Evolutionary conservation across 2,329 filamentous ascomycete species (phyloP).

Genomic region (Neopestalotiopsis rosae): DNA sequence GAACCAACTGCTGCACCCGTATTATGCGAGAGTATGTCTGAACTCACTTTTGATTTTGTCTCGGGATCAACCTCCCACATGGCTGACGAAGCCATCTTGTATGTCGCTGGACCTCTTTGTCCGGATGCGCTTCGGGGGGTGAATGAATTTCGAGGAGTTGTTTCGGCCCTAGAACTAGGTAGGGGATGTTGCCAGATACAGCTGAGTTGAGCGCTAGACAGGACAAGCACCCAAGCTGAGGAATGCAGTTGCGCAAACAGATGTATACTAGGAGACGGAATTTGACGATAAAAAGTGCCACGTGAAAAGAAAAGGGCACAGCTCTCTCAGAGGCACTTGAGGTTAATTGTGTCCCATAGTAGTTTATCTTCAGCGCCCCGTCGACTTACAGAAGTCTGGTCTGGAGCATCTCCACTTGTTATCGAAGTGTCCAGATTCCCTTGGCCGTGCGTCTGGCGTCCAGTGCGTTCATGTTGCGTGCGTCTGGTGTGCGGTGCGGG

Average conservation of each 20-base stretch:
- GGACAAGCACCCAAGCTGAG: neutral
- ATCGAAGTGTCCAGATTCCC: neutral
- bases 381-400: constrained; percentile 1
- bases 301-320: neutral
- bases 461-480: too few species aligned
- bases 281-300: neutral
- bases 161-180: neutral
- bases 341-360: neutral
- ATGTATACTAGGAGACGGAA: neutral
- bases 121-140: neutral
- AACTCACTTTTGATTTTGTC: constrained; percentile 85
- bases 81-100: constrained; percentile 68
- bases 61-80: constrained; percentile 99
- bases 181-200: neutral
- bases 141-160: neutral
- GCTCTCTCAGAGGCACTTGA: neutral
- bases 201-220: neutral
- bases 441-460: too few species aligned
- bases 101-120: neutral
- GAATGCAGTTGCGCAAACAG: neutral
- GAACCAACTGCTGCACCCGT: too few species aligned
- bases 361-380: neutral
- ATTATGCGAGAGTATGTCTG: neutral
- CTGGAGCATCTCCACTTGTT: constrained; percentile 1
- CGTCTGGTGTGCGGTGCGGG: too few species aligned